These are phyloP conservation scores for Cucumis cinereus DNA, from an alignment of 306 rosid species.

Conservation along the genomic window DNA sequence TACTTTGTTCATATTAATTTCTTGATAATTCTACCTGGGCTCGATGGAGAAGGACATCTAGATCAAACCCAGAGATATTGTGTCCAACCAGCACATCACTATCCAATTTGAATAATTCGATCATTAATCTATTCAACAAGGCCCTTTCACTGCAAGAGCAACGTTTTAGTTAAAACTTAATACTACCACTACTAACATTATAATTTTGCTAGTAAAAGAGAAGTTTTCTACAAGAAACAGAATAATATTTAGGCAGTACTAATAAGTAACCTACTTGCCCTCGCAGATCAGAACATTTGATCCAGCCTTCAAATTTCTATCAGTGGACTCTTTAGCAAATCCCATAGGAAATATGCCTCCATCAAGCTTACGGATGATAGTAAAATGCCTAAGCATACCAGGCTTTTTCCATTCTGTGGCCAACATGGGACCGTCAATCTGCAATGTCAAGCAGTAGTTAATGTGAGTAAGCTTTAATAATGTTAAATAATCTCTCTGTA, in stretches of 20 bases:
- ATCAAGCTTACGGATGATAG: constrained; percentile 84
- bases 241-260: constrained; percentile 5
- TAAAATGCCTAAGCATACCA: constrained; percentile 78
- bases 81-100: constrained; percentile 93
- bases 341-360: constrained; percentile 85
- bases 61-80: constrained; percentile 87
- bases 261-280: constrained; percentile 46
- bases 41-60: constrained; percentile 90
- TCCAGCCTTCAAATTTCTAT: constrained; percentile 63
- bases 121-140: constrained; percentile 67
- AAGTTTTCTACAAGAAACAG: constrained; percentile 14
- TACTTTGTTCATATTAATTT: neutral
- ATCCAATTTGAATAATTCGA: constrained; percentile 74
- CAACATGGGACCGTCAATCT: constrained; percentile 93
- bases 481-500: neutral
- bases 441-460: constrained; percentile 22
- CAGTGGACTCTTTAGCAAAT: constrained; percentile 53
- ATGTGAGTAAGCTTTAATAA: constrained; percentile 10
- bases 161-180: constrained; percentile 1
- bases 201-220: neutral
- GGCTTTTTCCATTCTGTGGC: constrained; percentile 84
- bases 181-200: neutral
- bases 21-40: constrained; percentile 53
- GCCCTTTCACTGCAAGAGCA: constrained; percentile 79
- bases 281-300: constrained; percentile 57